Evolutionary conservation across 257 asterid genomes (phyloP).

Genomic region (Fraxinus anomala): DNA sequence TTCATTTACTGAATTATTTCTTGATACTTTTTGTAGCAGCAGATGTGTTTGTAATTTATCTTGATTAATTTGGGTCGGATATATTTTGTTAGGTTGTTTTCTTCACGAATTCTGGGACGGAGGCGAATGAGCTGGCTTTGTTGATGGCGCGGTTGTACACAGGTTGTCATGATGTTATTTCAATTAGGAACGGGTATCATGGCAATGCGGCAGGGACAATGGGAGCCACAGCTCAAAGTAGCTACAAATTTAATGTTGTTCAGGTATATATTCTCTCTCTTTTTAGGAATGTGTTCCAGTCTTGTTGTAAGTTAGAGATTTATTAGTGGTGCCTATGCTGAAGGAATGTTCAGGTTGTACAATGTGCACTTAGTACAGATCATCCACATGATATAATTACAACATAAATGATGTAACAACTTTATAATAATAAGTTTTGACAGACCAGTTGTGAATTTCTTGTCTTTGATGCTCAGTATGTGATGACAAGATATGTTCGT

Average conservation of each 20-base stretch:
- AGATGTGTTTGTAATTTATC: neutral
- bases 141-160: constrained; percentile 81
- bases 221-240: constrained; percentile 85
- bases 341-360: too few relatives aligned
- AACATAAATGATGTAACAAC: neutral
- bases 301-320: neutral
- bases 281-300: neutral
- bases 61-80: neutral
- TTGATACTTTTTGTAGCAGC: neutral
- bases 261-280: constrained; percentile 52
- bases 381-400: neutral
- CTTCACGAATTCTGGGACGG: constrained; percentile 95
- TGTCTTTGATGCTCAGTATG: neutral
- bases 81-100: constrained; percentile 62
- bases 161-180: constrained; percentile 69
- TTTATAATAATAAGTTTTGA: neutral
- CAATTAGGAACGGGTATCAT: constrained; percentile 87
- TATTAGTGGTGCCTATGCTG: neutral
- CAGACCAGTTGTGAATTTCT: neutral
- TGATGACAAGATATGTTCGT: neutral
- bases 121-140: constrained; percentile 90
- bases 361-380: neutral
- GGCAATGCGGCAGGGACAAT: constrained; percentile 89
- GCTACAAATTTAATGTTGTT: constrained; percentile 80
- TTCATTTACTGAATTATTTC: neutral